A percentile compares a stretch with the other conserved stretches of the same genome.
phyloP scores from a whole-genome alignment of 1,139 yeast genomes.

The Yamadazyma atmosphaerica region DNA sequence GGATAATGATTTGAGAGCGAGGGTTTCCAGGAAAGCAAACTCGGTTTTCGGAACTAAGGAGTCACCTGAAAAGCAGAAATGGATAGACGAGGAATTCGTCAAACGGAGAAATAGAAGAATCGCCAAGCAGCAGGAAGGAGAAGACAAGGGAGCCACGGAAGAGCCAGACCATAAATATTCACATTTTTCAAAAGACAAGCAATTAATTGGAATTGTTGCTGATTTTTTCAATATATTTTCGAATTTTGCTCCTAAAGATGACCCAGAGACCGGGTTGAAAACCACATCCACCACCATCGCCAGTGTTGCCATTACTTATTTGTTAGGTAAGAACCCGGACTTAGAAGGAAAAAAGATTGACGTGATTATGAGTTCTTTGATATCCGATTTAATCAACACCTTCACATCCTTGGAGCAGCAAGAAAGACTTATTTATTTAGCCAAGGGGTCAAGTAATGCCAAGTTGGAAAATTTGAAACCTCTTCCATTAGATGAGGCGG shows the following conservation, averaged over 20 bases:
- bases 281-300: conserved; percentile 34
- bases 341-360: conserved; percentile 17
- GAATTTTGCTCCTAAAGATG: conserved; percentile 34
- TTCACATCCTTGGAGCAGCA: conserved; percentile 25
- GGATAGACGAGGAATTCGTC: conserved; percentile 78
- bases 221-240: conserved; percentile 40
- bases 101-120: conserved; percentile 63
- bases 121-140: conserved; percentile 26
- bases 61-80: conserved; percentile 53
- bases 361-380: conserved; percentile 19
- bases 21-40: conserved; percentile 74
- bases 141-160: conserved; percentile 16
- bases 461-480: conserved; percentile 1
- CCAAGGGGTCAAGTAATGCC: conserved; percentile 26
- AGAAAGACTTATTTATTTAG: conserved; percentile 32
- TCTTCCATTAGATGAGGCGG: neutral
- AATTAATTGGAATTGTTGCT: conserved; percentile 25
- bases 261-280: conserved; percentile 36
- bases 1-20: conserved; percentile 79
- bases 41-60: conserved; percentile 63
- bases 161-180: conserved; percentile 10
- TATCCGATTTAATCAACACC: conserved; percentile 24
- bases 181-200: conserved; percentile 14
- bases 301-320: conserved; percentile 14
- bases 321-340: conserved; percentile 11